Conservation (phyloP, 805 yeast species). For the Tetrapisispora pingtungensis region DNA sequence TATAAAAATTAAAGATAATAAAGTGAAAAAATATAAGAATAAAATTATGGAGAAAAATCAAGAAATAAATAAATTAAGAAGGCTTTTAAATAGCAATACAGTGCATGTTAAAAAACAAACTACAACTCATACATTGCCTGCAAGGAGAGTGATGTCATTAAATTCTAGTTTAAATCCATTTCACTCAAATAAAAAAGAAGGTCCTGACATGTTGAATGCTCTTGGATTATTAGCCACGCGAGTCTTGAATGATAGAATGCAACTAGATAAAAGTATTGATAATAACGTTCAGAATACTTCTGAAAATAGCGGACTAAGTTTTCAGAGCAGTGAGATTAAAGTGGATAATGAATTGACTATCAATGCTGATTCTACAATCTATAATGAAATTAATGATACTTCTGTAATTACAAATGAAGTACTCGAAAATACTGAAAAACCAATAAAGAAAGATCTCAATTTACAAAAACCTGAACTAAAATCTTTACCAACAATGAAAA, state of each 20-base stretch:
- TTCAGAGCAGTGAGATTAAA: constrained; percentile 5
- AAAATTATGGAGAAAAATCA: constrained; percentile 36
- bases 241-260: constrained; percentile 31
- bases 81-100: constrained; percentile 23
- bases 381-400: background rate
- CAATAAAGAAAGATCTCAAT: background rate
- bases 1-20: constrained; percentile 33
- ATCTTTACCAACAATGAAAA: constrained; percentile 20
- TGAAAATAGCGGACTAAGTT: background rate
- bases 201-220: constrained; percentile 34
- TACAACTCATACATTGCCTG: background rate
- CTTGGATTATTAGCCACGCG: constrained; percentile 48
- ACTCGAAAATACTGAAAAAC: background rate
- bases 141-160: background rate
- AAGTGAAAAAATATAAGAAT: constrained; percentile 36
- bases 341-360: constrained; percentile 2
- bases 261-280: background rate
- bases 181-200: background rate
- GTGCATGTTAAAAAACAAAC: background rate
- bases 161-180: background rate
- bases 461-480: background rate
- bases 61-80: constrained; percentile 34
- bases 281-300: constrained; percentile 4
- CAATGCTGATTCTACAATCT: background rate
- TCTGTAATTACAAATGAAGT: background rate